Conservation (phyloP, 2,329 filamentous ascomycete genomes). For the Amphichorda felina region DNA sequence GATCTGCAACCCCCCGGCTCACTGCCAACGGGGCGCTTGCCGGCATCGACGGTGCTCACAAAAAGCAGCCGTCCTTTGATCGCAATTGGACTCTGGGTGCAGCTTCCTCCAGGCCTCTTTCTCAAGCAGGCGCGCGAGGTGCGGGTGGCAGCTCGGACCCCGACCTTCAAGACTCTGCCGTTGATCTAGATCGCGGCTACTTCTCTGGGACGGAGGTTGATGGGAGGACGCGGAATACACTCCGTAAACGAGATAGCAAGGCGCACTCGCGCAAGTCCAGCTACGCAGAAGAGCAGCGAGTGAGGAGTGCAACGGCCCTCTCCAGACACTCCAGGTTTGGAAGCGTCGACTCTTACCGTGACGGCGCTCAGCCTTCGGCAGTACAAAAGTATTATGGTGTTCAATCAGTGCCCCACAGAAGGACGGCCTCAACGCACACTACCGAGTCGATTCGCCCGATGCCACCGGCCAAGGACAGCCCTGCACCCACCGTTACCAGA, state of each 20-base stretch:
- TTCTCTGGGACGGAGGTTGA: conserved; percentile 86
- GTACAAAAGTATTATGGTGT: conserved; percentile 60
- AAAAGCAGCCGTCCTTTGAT: conserved; percentile 59
- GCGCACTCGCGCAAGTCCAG: conserved; percentile 61
- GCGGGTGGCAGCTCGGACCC: conserved; percentile 23
- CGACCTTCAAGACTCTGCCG: conserved; percentile 32
- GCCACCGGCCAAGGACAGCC: conserved; percentile 39
- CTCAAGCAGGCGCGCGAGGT: conserved; percentile 39
- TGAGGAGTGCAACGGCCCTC: conserved; percentile 52
- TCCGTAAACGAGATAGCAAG: conserved; percentile 64
- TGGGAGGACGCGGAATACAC: conserved; percentile 59
- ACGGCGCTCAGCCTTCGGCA: conserved; percentile 47
- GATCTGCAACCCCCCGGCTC: conserved; percentile 23
- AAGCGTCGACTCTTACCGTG: conserved; percentile 64
- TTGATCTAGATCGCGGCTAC: conserved; percentile 76
- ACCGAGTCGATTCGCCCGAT: conserved; percentile 39
- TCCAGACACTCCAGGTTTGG: conserved; percentile 68
- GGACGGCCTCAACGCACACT: conserved; percentile 48
- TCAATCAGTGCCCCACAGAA: conserved; percentile 35
- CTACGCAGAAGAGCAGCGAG: conserved; percentile 61
- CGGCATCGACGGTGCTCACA: conserved; percentile 32
- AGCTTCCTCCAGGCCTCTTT: conserved; percentile 36
- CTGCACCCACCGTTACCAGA: conserved; percentile 47
- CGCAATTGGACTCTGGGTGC: conserved; percentile 55
- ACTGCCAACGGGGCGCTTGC: conserved; percentile 29